A percentile compares a stretch with the other conserved stretches of the same genome.
These are phyloP conservation scores for Artemisia tridentata DNA, from an alignment of 129 eudicot species.

Conservation along the genomic window DNA sequence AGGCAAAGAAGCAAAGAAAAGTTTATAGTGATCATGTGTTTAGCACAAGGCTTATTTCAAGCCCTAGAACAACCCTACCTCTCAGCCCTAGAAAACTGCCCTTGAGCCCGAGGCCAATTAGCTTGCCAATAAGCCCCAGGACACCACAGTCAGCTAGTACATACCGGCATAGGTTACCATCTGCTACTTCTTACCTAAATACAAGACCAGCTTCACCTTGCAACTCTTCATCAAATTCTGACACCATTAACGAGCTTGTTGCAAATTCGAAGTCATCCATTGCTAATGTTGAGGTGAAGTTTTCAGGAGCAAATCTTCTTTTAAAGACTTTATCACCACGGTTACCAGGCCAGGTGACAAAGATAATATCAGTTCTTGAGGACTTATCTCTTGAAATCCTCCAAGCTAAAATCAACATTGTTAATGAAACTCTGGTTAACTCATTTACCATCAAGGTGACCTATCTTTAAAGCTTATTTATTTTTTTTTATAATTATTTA, in stretches of 20 bases:
- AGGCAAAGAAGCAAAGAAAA: constrained; percentile 89
- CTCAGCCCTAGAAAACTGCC: constrained; percentile 88
- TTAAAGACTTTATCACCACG: constrained; percentile 62
- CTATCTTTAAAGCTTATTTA: not conserved
- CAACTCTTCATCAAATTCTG: constrained; percentile 39
- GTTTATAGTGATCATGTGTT: constrained; percentile 57
- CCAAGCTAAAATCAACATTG: constrained; percentile 53
- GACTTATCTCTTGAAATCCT: constrained; percentile 86
- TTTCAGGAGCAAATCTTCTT: constrained; percentile 72
- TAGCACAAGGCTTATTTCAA: constrained; percentile 69
- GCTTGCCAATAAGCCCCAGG: constrained; percentile 85
- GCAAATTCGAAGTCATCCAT: constrained; percentile 74
- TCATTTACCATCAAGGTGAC: constrained; percentile 92
- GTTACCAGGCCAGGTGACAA: constrained; percentile 74
- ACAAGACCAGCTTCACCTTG: constrained; percentile 42
- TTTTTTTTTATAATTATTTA: too few relatives aligned
- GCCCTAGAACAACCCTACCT: constrained; percentile 69
- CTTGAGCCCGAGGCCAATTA: constrained; percentile 63
- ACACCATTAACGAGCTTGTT: constrained; percentile 63
- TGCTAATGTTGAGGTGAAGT: constrained; percentile 92
- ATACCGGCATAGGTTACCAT: constrained; percentile 43
- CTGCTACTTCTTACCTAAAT: constrained; percentile 23
- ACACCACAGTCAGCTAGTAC: constrained; percentile 72
- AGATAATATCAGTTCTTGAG: constrained; percentile 69
- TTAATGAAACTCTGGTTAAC: constrained; percentile 61